A percentile compares a stretch with the other conserved stretches of the same genome.
These are phyloP conservation scores for Ceriops decandra DNA, from an alignment of 345 rosid species.

Conservation along the genomic window DNA sequence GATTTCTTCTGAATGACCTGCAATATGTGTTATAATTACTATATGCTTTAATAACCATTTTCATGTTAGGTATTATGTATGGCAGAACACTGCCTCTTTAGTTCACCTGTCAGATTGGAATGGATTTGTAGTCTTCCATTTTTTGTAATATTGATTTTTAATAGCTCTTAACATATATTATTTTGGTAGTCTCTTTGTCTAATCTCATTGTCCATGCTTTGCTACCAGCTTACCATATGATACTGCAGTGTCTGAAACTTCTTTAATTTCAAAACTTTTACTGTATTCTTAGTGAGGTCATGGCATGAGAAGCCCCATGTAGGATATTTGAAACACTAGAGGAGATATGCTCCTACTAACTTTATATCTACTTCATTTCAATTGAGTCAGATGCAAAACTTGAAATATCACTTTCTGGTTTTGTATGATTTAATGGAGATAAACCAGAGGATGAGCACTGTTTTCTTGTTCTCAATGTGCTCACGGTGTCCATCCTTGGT, in stretches of 20 bases:
- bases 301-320: neutral
- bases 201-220: neutral
- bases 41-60: neutral
- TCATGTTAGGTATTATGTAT: neutral
- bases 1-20: neutral
- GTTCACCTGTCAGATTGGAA: neutral
- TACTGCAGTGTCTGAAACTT: neutral
- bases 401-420: constrained; percentile 5
- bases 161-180: neutral
- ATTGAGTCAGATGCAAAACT: constrained; percentile 7
- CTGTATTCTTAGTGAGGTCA: neutral
- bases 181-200: neutral
- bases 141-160: neutral
- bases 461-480: neutral
- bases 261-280: neutral
- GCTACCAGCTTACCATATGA: neutral
- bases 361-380: neutral
- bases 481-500: neutral
- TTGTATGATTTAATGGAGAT: neutral
- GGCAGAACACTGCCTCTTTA: neutral
- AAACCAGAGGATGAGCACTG: neutral
- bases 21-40: neutral
- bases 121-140: neutral
- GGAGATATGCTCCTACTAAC: no score
- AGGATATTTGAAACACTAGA: neutral